Percentiles rank a stretch among this genome's conserved stretches.
Conservation (phyloP, 176 grass and related monocot species). For the Oryza punctata region DNA sequence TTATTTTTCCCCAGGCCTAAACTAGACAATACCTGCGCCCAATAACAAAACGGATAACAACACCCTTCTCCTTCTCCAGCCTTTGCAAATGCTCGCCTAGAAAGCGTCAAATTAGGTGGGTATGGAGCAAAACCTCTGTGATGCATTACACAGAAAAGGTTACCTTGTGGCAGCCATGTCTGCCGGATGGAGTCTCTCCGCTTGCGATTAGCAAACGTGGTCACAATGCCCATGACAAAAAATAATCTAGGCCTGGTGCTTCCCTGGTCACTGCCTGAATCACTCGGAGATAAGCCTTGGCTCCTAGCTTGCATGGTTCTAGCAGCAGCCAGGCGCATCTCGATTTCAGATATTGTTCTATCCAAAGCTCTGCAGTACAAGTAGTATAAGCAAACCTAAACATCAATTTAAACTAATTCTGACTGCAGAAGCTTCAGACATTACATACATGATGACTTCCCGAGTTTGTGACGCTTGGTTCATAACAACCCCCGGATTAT, state of each 20-base stretch:
- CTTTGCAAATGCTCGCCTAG: slow-evolving; percentile 55
- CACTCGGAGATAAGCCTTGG: slow-evolving; percentile 44
- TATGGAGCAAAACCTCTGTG: not conserved
- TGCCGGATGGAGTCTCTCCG: slow-evolving; percentile 59
- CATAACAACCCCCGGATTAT: slow-evolving; percentile 19
- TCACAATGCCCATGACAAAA: slow-evolving; percentile 71
- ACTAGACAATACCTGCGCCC: slow-evolving; percentile 57
- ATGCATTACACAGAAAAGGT: not conserved
- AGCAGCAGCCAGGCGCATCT: slow-evolving; percentile 64
- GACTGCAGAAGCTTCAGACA: not conserved
- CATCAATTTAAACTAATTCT: not conserved
- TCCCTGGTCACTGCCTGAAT: slow-evolving; percentile 36
- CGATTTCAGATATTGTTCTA: slow-evolving; percentile 64
- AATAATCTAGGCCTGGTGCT: slow-evolving; percentile 37
- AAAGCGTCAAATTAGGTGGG: not conserved
- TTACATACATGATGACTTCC: slow-evolving; percentile 68
- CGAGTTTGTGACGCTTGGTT: slow-evolving; percentile 51
- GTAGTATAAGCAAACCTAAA: slow-evolving; percentile 1
- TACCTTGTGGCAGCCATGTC: slow-evolving; percentile 67
- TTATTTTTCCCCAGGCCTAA: not conserved
- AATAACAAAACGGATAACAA: slow-evolving; percentile 73
- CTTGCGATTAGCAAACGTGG: slow-evolving; percentile 48
- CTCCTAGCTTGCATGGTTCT: slow-evolving; percentile 51
- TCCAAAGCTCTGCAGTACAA: slow-evolving; percentile 50
- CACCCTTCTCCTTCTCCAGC: slow-evolving; percentile 62